Conservation (phyloP, 1,284 basidiomycete genomes). For the Cutaneotrichosporon sp. region DNA sequence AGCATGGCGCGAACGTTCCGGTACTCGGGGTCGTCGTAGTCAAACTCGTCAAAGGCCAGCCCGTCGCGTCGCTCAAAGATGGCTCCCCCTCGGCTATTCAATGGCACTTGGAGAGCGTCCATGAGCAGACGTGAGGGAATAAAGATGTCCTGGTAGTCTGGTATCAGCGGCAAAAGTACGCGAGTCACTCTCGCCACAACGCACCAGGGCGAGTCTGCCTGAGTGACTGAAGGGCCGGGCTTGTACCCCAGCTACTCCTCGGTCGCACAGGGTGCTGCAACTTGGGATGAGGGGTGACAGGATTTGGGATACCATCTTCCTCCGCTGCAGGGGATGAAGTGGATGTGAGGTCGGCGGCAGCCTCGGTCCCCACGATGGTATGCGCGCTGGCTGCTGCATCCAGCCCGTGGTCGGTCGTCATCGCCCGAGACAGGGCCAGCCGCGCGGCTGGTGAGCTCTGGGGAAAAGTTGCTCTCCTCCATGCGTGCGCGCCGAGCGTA, state of each 20-base stretch:
- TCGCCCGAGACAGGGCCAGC: background rate
- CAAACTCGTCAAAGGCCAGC: background rate
- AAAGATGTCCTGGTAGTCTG: background rate
- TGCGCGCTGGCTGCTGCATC: background rate
- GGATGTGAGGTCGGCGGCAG: background rate
- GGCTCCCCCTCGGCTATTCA: background rate
- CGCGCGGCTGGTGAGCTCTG: background rate
- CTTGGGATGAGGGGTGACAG: no score
- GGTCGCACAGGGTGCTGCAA: no score
- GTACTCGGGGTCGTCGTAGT: background rate
- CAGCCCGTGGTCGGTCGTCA: background rate
- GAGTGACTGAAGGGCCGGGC: background rate
- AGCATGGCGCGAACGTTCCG: background rate
- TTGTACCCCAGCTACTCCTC: no score
- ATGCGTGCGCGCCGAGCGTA: background rate
- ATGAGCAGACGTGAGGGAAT: constrained; percentile 4
- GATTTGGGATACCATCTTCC: no score
- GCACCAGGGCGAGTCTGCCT: background rate
- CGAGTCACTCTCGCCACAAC: no score
- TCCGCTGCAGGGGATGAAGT: background rate
- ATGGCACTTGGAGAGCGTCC: background rate
- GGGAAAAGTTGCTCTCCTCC: background rate
- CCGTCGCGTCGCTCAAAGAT: background rate
- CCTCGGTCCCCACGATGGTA: background rate
- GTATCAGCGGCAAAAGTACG: no score